Evolutionary conservation across 306 rosid genomes (phyloP).

Genomic region (Clitoria ternatea): DNA sequence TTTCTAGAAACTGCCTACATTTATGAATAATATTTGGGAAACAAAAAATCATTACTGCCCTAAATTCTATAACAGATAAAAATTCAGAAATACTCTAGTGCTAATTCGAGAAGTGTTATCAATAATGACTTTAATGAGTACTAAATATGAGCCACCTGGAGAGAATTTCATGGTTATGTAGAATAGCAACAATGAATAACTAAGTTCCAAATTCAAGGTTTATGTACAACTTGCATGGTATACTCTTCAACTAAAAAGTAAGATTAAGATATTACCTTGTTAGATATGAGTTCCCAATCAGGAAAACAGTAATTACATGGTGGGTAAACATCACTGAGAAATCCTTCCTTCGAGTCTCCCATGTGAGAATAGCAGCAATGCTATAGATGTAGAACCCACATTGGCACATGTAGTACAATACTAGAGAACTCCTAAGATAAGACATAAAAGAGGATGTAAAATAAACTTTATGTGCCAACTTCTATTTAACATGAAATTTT

Average conservation of each 20-base stretch:
- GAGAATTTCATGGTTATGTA: conserved; percentile 13
- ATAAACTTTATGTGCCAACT: conserved; percentile 15
- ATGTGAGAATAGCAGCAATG: conserved; percentile 78
- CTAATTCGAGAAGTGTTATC: background rate
- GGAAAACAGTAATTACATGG: conserved; percentile 76
- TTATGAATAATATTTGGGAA: conserved; percentile 7
- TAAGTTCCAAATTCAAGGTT: conserved; percentile 9
- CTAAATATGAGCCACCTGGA: background rate
- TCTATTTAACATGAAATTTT: conserved; percentile 2
- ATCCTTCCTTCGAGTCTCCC: conserved; percentile 99
- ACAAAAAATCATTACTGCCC: background rate
- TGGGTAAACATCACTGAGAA: conserved; percentile 96
- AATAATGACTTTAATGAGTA: background rate
- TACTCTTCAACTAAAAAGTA: background rate
- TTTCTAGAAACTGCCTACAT: background rate
- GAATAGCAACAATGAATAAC: conserved; percentile 8
- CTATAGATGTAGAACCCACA: conserved; percentile 93
- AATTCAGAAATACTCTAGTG: background rate
- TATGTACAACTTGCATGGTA: background rate
- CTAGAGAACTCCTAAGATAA: conserved; percentile 61
- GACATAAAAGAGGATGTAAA: conserved; percentile 29
- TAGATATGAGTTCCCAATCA: conserved; percentile 72
- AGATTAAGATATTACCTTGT: conserved; percentile 51
- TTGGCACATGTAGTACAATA: conserved; percentile 79
- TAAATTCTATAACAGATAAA: background rate